These are phyloP conservation scores for Verbascum thapsus DNA, from an alignment of 257 asterid species.

Conservation along the genomic window DNA sequence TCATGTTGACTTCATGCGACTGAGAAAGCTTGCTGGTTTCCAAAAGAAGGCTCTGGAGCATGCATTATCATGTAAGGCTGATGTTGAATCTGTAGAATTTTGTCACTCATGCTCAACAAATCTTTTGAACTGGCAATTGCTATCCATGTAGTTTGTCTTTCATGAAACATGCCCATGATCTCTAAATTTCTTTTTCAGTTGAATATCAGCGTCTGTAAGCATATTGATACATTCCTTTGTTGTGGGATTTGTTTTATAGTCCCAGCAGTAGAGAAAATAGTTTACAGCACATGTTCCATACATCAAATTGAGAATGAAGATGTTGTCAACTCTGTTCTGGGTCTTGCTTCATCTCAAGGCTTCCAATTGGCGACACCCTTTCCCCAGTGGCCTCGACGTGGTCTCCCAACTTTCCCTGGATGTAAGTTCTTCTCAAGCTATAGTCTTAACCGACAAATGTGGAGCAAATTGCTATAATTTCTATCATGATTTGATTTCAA, in stretches of 20 bases:
- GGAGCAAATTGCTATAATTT: no score
- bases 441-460: no score
- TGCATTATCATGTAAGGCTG: conserved; percentile 72
- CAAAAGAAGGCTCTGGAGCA: conserved; percentile 79
- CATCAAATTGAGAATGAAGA: conserved; percentile 90
- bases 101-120: conserved; percentile 14
- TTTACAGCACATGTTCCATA: conserved; percentile 92
- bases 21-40: conserved; percentile 74
- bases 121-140: not conserved
- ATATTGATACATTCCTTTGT: not conserved
- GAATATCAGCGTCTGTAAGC: not conserved
- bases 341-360: conserved; percentile 69
- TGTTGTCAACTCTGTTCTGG: conserved; percentile 64
- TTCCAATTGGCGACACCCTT: conserved; percentile 61
- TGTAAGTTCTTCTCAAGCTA: no score
- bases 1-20: conserved; percentile 43
- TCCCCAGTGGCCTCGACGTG: conserved; percentile 91
- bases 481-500: no score
- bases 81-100: no score
- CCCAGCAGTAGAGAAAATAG: conserved; percentile 83
- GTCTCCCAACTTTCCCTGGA: conserved; percentile 75
- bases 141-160: not conserved
- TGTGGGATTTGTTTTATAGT: conserved; percentile 43
- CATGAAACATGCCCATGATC: not conserved
- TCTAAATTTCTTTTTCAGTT: not conserved